Percentiles rank a stretch among this genome's conserved stretches.
These are phyloP conservation scores for Penicillium sp. DNA, from an alignment of 2,329 filamentous ascomycete species.

Conservation along the genomic window DNA sequence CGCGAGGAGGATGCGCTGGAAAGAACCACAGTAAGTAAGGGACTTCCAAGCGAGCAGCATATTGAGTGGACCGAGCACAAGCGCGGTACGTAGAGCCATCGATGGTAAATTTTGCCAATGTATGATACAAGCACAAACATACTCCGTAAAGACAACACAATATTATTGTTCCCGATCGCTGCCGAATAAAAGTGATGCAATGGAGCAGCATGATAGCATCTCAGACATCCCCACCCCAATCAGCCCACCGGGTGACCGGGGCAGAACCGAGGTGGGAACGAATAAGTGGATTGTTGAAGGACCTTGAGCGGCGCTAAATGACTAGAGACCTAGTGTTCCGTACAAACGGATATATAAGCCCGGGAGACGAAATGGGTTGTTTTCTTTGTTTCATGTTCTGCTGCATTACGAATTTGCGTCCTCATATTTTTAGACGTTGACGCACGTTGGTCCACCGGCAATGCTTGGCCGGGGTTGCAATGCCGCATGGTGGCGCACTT, in stretches of 20 bases:
- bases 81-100: neutral
- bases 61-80: neutral
- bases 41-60: neutral
- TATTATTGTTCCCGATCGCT: neutral
- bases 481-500: slow-evolving; percentile 11
- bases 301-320: neutral
- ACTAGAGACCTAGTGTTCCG: neutral
- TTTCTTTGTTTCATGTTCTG: slow-evolving; percentile 2
- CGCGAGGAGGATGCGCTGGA: slow-evolving; percentile 40
- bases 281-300: neutral
- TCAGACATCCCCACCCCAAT: neutral
- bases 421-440: slow-evolving; percentile 8
- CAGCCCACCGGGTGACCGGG: neutral
- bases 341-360: neutral
- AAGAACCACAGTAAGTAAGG: slow-evolving; percentile 2
- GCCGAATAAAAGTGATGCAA: neutral
- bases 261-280: neutral
- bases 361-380: no score
- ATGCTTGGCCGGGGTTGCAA: slow-evolving; percentile 6
- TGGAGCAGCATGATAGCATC: neutral
- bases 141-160: neutral
- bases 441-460: slow-evolving; percentile 8
- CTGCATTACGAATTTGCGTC: slow-evolving; percentile 5
- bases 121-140: neutral
- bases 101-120: neutral